phyloP scores from a whole-genome alignment of 164 flowering plant species.

The Annona squamosa region DNA sequence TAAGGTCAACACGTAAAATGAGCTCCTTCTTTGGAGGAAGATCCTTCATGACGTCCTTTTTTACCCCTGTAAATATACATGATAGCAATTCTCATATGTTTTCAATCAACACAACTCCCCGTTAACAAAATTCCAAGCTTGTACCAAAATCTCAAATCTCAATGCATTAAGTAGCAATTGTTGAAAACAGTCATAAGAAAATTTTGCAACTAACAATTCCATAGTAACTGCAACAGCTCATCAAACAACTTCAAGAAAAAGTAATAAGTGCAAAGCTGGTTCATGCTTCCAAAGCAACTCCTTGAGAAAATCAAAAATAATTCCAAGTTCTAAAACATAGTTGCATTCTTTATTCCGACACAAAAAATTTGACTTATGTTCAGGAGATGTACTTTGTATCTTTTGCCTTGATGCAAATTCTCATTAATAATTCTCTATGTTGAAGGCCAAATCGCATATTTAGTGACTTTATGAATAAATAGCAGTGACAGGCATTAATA shows the following conservation, averaged over 20 bases:
- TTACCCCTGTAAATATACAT: conserved; percentile 56
- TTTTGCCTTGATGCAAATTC: too few relatives aligned
- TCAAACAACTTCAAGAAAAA: neutral
- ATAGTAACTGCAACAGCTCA: neutral
- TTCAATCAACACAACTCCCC: neutral
- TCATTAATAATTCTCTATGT: too few relatives aligned
- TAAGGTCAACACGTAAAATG: conserved; percentile 88
- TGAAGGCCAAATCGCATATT: too few relatives aligned
- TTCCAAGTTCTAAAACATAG: neutral
- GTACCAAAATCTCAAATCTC: neutral
- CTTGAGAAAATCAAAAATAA: neutral
- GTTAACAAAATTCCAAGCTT: neutral
- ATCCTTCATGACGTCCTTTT: conserved; percentile 98
- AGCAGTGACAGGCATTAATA: neutral
- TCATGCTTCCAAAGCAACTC: neutral
- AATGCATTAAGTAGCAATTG: neutral
- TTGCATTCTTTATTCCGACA: neutral
- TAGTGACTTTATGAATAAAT: too few relatives aligned
- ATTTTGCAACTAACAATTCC: neutral
- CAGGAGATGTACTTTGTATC: too few relatives aligned
- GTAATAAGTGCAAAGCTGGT: neutral
- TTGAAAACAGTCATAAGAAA: too few relatives aligned
- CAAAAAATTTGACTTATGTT: neutral
- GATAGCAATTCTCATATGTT: neutral
- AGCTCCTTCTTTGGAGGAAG: conserved; percentile 97